Evolutionary conservation across 2,329 filamentous ascomycete species (phyloP), one percentile per base, ranked within the genome.

Genomic region (Calonectria montana): DNA sequence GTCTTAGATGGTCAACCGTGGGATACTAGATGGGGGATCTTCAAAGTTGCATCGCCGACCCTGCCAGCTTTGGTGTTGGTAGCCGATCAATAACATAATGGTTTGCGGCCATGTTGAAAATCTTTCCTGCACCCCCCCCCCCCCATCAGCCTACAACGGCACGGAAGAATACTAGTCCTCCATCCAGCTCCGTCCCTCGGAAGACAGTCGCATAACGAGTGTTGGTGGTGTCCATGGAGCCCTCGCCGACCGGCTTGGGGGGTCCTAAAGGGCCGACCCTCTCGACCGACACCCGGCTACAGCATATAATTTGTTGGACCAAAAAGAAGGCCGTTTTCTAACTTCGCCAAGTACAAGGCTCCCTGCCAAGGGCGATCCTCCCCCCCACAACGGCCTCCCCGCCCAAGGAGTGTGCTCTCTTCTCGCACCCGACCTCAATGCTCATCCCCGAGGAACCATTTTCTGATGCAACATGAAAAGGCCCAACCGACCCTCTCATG

Each of bases 341-440:
- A 55, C 45, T 41, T 50, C 53, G 41, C 31, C 43, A 13, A 53
- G 31, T 8, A n/a, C 50, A n/a, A 29, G 65, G 31, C 37, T 62
- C 65, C 65, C 55, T 68, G 55, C 55, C 65, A 62, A 29, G 25
- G 63, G 37, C 47, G 43, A 53, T 62, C 65, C 35, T 68, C 57
- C 55, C 59, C 65, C 65, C 65, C 65, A 67, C 65, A 62, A 62
- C 53, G 35, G 23, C 41, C 29, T 23, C 43, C 23, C 43, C 55
- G 50, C 55, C 25, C 43, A 29, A 55, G 29, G 53, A 23, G 25
- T 15, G 31, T 35, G n/a, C 57, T 45, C 57, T 41, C 57, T 43
- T 62, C 25, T n/a, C 39, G 16, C 39, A 29, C 57, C 15, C 57
- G 43, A 29, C 39, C 57, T 41, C 57, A 29, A 31, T 43, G 57